Evolutionary conservation across 2,329 filamentous ascomycete species (phyloP), one percentile per base, ranked within the genome.

Genomic region (Curvularia lunata): DNA sequence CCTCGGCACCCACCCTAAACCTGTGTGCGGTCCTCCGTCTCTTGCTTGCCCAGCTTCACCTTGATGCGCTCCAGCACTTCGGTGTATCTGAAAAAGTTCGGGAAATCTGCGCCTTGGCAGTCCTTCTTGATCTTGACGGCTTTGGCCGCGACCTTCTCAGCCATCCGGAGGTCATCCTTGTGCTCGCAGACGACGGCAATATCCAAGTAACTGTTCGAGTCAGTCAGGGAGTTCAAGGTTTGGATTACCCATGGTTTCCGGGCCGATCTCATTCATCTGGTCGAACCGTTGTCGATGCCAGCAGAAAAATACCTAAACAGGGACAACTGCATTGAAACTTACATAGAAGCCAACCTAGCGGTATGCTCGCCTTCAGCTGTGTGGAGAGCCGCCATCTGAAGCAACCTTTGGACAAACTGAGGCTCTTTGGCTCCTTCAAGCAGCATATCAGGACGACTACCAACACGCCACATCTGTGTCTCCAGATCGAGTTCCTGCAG

Each of bases 401-500:
- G 54, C 54, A 76, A 30, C 50, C 68, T 65, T 3, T 51, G 45
- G 9, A 68, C 58, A 19, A 72, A 70, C 0, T 41, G 55, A 3
- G 54, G 49, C 43, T 63, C 47, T 37, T 51, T 52, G 1, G 58
- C 62, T 2, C 67, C 69, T 19, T 63, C 28, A 0, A 48, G 50
- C 8, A 75, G 45, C 3, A 52, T 49, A 0, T 27, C 16, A 2
- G 68, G 27, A 30, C 27, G 27, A 30, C 27, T 30, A 6, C 27
- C 9, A 8, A 30, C 66, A 5, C 73, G 50, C 12, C 69, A 43
- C 4, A 52, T 21, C 7, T 55, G 52, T 2, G 69, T 69, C 62
- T 73, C 73, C n/a, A 61, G 48, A 19, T 78, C 70, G 19, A 80
- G 56, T 49, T 75, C 70, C 23, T 59, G 59, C n/a, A 79, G 54